A percentile compares a stretch with the other conserved stretches of the same genome.
phyloP scores from a whole-genome alignment of 139 green algal species.

The Monoraphidium neglectum region DNA sequence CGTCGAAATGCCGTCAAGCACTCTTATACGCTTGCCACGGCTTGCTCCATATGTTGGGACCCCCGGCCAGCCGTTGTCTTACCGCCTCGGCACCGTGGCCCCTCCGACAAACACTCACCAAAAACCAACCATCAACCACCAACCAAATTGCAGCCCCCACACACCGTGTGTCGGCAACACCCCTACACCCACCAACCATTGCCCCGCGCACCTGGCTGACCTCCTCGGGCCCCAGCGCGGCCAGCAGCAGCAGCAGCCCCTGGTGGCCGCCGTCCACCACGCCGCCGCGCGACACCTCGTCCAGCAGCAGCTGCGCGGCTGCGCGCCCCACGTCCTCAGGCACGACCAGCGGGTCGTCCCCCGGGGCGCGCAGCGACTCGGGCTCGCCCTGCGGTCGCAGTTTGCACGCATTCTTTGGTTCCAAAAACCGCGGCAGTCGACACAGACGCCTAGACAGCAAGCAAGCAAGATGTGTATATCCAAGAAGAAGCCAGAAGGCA shows the following conservation, averaged over 20 bases:
- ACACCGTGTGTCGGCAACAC: not conserved
- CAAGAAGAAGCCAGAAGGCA: too few relatives aligned
- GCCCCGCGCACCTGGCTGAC: constrained; percentile 62
- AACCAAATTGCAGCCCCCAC: not conserved
- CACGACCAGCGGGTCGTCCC: constrained; percentile 47
- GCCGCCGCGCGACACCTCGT: constrained; percentile 88
- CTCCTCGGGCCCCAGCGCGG: constrained; percentile 87
- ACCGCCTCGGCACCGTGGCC: too few relatives aligned
- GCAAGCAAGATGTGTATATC: too few relatives aligned
- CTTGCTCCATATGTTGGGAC: too few relatives aligned
- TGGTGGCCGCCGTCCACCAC: constrained; percentile 83
- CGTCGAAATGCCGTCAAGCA: too few relatives aligned
- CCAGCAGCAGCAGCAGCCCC: constrained; percentile 83
- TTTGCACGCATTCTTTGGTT: too few relatives aligned
- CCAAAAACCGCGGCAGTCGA: too few relatives aligned
- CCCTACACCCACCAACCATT: not conserved
- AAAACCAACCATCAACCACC: not conserved
- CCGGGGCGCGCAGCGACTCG: not conserved
- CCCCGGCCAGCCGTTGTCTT: too few relatives aligned
- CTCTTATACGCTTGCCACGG: too few relatives aligned
- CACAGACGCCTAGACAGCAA: too few relatives aligned
- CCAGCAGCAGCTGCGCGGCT: constrained; percentile 81
- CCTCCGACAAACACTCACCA: too few relatives aligned
- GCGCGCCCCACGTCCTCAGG: constrained; percentile 87
- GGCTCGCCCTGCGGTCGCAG: not conserved